Evolutionary conservation across 495 filamentous ascomycete genomes (phyloP).

Genomic region (Podospora tetraspora): DNA sequence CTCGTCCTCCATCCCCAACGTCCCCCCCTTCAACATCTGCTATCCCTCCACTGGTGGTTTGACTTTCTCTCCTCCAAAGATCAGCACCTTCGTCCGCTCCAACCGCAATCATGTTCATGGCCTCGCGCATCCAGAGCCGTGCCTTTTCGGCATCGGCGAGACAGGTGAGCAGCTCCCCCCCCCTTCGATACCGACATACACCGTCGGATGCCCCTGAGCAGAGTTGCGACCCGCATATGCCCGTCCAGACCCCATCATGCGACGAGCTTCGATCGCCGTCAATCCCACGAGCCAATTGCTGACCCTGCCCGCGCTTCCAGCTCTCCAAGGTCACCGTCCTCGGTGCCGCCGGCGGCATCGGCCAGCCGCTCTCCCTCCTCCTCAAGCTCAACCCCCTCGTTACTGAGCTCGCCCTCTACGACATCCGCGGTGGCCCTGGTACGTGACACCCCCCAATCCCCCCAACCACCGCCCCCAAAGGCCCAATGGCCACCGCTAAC

Average conservation of each 20-base stretch:
- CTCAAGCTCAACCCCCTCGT: conserved; percentile 96
- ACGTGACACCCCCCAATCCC: conserved; percentile 30
- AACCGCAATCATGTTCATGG: conserved; percentile 66
- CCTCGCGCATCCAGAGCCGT: conserved; percentile 75
- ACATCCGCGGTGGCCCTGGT: conserved; percentile 94
- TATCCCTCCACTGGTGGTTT: neutral
- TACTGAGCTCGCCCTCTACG: conserved; percentile 89
- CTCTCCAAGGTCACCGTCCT: conserved; percentile 95
- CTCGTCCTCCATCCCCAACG: neutral
- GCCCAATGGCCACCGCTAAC: conserved; percentile 14
- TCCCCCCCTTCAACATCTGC: neutral
- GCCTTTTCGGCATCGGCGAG: conserved; percentile 89
- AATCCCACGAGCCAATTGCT: conserved; percentile 26
- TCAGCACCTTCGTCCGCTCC: conserved; percentile 8
- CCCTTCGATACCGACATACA: conserved; percentile 15
- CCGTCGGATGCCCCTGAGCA: conserved; percentile 10
- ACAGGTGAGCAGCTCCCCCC: conserved; percentile 56
- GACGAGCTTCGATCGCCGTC: neutral
- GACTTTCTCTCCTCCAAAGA: conserved; percentile 5
- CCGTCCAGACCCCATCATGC: neutral
- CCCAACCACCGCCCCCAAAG: neutral
- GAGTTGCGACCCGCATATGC: neutral
- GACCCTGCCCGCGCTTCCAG: conserved; percentile 42
- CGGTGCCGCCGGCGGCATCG: conserved; percentile 94
- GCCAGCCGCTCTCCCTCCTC: conserved; percentile 93